Percentiles rank a stretch among this genome's conserved stretches.
Conservation (phyloP, 2,329 filamentous ascomycete genomes). For the Hypocrella siamensis region DNA sequence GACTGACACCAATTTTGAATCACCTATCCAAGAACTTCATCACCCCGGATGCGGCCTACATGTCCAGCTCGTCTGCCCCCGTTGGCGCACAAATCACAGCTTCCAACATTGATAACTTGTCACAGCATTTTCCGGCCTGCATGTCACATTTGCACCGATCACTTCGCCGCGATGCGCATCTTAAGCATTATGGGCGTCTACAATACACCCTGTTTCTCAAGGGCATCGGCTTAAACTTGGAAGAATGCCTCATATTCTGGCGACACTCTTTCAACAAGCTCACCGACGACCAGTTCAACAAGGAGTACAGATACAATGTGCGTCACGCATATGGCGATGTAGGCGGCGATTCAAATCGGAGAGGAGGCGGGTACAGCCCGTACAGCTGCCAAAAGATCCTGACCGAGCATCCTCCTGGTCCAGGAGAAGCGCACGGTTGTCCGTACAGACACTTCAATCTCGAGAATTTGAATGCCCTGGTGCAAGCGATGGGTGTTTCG, state of each 20-base stretch:
- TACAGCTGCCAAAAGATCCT: conserved; percentile 93
- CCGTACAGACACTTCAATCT: conserved; percentile 84
- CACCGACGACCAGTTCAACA: conserved; percentile 90
- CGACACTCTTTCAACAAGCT: conserved; percentile 70
- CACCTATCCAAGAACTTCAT: conserved; percentile 93
- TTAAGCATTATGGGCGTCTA: conserved; percentile 85
- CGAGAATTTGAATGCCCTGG: conserved; percentile 66
- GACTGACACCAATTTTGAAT: conserved; percentile 51
- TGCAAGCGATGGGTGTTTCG: conserved; percentile 64
- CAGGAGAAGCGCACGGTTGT: conserved; percentile 87
- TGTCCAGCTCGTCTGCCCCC: conserved; percentile 42
- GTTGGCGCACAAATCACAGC: conserved; percentile 63
- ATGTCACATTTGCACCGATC: conserved; percentile 85
- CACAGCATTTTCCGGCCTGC: conserved; percentile 75
- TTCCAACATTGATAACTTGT: conserved; percentile 62
- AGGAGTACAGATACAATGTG: conserved; percentile 94
- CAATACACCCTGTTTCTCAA: conserved; percentile 97
- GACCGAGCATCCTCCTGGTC: conserved; percentile 71
- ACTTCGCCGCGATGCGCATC: conserved; percentile 71
- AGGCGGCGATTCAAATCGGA: conserved; percentile 76
- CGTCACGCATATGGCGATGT: conserved; percentile 93
- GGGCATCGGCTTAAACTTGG: conserved; percentile 80
- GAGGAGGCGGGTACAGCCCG: conserved; percentile 75
- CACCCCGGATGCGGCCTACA: conserved; percentile 74
- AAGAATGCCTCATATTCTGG: conserved; percentile 89